phyloP scores from a whole-genome alignment of 345 rosid species.

The Xanthoceras sorbifolium region DNA sequence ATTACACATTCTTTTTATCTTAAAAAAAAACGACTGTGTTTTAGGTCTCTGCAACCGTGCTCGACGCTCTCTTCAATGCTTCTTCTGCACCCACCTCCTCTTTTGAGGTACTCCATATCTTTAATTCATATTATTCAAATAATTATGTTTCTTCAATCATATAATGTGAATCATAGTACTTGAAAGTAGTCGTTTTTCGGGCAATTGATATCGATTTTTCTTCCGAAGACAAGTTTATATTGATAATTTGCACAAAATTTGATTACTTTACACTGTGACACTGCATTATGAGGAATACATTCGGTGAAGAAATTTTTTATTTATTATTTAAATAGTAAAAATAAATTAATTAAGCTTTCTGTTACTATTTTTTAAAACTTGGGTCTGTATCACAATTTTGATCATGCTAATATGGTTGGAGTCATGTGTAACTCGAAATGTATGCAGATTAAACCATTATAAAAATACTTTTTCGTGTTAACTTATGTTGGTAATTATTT shows the following conservation, averaged over 20 bases:
- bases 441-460: background rate
- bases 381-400: background rate
- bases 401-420: background rate
- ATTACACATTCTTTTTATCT: background rate
- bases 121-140: background rate
- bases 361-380: background rate
- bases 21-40: background rate
- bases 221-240: background rate
- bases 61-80: slow-evolving; percentile 76
- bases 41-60: slow-evolving; percentile 80
- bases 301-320: background rate
- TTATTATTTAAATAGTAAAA: background rate
- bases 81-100: slow-evolving; percentile 61
- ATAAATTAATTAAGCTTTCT: background rate
- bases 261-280: background rate
- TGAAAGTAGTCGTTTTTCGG: background rate
- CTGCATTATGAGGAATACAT: slow-evolving; percentile 4
- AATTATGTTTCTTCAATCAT: background rate
- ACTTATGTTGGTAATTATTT: background rate
- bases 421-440: background rate
- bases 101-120: slow-evolving; percentile 56
- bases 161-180: background rate
- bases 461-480: background rate
- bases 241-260: background rate
- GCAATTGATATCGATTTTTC: background rate